Evolutionary conservation across 2,329 filamentous ascomycete species (phyloP), one percentile per base, ranked within the genome.

Genomic region (Xylaria sp.): DNA sequence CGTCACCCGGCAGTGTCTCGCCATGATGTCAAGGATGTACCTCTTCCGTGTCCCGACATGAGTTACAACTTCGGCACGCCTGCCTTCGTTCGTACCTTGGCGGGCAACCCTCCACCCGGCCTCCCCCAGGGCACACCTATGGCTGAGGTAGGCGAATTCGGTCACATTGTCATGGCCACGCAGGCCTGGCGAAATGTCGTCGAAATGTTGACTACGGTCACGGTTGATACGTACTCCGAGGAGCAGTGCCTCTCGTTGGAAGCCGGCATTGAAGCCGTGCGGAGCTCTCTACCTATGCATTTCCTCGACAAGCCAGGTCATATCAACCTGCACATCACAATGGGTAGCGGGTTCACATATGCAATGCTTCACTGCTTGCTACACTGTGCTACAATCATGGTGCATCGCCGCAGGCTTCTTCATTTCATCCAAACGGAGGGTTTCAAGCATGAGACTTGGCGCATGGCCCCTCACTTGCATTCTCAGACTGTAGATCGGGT

Each of bases 61-160:
- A 88, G 88, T 80, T 89, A 86, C 77, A 86, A 87, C 73, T 89
- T 89, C 76, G 87, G 86, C 53, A 89, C 87, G 70, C 84, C 86
- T 49, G 86, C 88, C 58, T 84, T 81, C 69, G 86, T 89, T 68
- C 86, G 86, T 76, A 88, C 87, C n/a, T 78, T 89, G 36, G 80
- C 79, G 57, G 86, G 76, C 63, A 78, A 72, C 46, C 77, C 78
- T 49, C 84, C 75, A 10, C 80, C 76, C 69, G 79, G 70, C 72
- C 83, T 73, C 59, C 78, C 77, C 67, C 83, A 82, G 28, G 73
- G 79, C 17, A 78, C 78, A 1, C 77, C 80, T 1, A 78, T 83
- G n/a, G 81, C 81, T 23, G 87, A 89, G 36, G 83, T 89, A 23
- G 87, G 87, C 74, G 87, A 89, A 75, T 89, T 88, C 68, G 87